Base-by-base conservation (phyloP, 106 monocot genomes). In the Acorus calamus region DNA sequence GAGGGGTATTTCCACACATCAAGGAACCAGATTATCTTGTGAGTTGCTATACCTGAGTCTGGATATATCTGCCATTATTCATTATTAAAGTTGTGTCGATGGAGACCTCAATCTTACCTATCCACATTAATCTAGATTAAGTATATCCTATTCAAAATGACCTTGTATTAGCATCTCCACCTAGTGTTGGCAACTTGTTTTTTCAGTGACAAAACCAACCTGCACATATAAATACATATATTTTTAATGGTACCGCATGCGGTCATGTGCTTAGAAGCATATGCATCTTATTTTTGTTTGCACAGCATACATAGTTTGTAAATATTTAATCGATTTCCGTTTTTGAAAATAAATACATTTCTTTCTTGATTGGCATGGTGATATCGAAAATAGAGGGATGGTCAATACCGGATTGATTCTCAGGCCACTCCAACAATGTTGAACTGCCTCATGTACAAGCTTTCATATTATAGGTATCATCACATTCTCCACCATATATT, bases 341-440 rank as follows among this genome's bases (percentile, higher is more conserved):
- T 41, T 45, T n/a, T 49, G 13, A 64, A 53, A 4, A 4, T 11
- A 53, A 9, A 53, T 66, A 7, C 8, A 53, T 53, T 6, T 46
- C 11, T 52, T 56, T 63, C 12, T 11, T 8, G 11, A 42, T 28
- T 28, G 3, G 4, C 44, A 28, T 54, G 43, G 46, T 66, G 51
- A 4, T 53, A 2, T 14, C 7, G 53, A 9, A 64, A 2, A 46
- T 67, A 96, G 96, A 91, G 96, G 76, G 96, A 74, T 74, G 74
- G 74, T 55, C 67, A 74, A 53, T 74, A 74, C 62, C 74, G 74
- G n/a, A 54, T 74, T 62, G 74, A 74, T 67, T 67, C 67, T 46
- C 67, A 67, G 5, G 74, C 74, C 60, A 54, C 74, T 14, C 74
- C 74, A 4, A 74, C 67, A 61, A 74, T 74, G 74, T 53, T 74